phyloP scores from a whole-genome alignment of 108 stramenopile genomes.

The Discostella stelligeroides region DNA sequence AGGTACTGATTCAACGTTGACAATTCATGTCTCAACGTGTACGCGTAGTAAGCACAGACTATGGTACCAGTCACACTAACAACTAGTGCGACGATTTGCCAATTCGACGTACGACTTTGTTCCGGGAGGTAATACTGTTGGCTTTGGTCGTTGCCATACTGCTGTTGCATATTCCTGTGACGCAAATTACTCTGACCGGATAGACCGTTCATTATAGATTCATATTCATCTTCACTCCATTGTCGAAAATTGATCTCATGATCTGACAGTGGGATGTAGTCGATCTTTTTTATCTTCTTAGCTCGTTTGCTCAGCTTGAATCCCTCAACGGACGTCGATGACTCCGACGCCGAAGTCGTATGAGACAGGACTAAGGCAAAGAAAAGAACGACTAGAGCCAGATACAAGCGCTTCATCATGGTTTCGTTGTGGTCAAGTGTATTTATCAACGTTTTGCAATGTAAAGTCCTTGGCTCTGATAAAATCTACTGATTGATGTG shows the following conservation, averaged over 20 bases:
- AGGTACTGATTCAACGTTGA: constrained; percentile 14
- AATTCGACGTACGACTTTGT: constrained; percentile 1
- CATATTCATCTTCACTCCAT: constrained; percentile 17
- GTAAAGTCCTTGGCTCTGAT: too few species aligned
- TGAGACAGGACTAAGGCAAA: not conserved
- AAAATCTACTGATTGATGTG: too few species aligned
- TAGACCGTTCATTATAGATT: constrained; percentile 11
- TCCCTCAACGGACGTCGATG: not conserved
- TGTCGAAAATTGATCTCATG: constrained; percentile 10
- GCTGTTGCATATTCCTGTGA: constrained; percentile 14
- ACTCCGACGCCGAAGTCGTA: not conserved
- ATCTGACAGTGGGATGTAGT: not conserved
- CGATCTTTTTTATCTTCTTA: not conserved
- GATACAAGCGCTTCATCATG: constrained; percentile 3
- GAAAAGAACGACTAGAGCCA: constrained; percentile 2
- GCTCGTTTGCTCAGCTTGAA: constrained; percentile 4
- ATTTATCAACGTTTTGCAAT: too few species aligned
- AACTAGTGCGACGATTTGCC: constrained; percentile 8
- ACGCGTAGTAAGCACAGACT: constrained; percentile 8
- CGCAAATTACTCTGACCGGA: constrained; percentile 14
- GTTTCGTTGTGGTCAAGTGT: too few species aligned
- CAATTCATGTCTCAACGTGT: constrained; percentile 7
- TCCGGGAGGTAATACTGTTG: constrained; percentile 4
- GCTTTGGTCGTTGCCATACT: constrained; percentile 9
- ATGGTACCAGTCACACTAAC: constrained; percentile 5